Conservation (phyloP, 192 early-diverging fungal species). For the Linnemannia elongata region DNA sequence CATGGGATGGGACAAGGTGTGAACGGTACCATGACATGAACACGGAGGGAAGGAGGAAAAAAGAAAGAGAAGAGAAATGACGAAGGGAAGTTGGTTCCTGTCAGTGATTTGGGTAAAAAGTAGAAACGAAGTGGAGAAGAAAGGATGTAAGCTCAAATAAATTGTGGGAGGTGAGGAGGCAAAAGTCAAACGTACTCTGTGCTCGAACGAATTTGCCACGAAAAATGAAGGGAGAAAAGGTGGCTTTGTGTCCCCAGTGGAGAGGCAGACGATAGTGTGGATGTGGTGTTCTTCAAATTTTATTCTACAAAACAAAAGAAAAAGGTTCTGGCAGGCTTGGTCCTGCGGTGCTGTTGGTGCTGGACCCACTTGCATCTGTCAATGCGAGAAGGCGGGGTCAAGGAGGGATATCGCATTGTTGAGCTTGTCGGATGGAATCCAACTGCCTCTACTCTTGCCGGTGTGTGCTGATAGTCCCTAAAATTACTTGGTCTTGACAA, state of each 20-base stretch:
- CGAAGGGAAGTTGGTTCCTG: not conserved
- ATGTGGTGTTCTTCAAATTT: not conserved
- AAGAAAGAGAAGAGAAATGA: not conserved
- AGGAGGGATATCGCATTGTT: not conserved
- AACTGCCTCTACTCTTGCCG: not conserved
- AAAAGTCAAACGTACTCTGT: not conserved
- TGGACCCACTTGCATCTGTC: not conserved
- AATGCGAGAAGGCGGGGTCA: not conserved
- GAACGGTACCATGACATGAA: constrained; percentile 5
- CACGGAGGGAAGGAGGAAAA: not conserved
- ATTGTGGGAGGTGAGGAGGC: too few relatives aligned
- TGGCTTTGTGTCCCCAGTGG: not conserved
- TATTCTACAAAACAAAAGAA: not conserved
- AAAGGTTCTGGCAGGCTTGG: not conserved
- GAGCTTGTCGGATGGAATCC: not conserved
- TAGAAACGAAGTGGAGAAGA: not conserved
- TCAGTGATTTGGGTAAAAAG: not conserved
- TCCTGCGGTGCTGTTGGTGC: not conserved
- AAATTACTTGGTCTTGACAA: constrained; percentile 84
- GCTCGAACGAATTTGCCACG: not conserved
- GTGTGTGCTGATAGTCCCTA: not conserved
- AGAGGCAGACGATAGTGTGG: not conserved
- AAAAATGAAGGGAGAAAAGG: not conserved
- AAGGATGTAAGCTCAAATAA: too few relatives aligned
- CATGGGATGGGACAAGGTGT: not conserved